A percentile compares a stretch with the other conserved stretches of the same genome.
Evolutionary conservation across 2,329 filamentous ascomycete genomes (phyloP).

Genomic region (Trichothecium roseum): DNA sequence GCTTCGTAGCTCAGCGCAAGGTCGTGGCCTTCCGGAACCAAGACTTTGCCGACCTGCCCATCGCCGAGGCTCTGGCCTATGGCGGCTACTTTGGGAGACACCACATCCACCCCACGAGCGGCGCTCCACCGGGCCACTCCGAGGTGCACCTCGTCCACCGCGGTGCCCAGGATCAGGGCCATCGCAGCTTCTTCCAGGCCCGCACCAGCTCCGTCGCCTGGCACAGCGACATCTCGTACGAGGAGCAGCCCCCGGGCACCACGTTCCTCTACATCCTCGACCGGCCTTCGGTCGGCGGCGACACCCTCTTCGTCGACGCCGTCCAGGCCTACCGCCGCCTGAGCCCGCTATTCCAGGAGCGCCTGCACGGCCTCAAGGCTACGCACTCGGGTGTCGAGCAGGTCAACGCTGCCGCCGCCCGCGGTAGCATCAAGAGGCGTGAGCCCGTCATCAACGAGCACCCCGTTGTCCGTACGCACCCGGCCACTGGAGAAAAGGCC

Average conservation of each 20-base stretch:
- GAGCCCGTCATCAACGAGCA: constrained; percentile 64
- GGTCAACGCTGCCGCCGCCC: constrained; percentile 54
- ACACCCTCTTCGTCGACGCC: constrained; percentile 74
- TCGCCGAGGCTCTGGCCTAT: constrained; percentile 57
- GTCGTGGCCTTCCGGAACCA: constrained; percentile 71
- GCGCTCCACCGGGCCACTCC: constrained; percentile 61
- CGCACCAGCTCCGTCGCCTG: constrained; percentile 75
- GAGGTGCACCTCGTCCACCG: constrained; percentile 74
- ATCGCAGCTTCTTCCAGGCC: constrained; percentile 49
- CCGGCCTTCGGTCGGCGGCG: constrained; percentile 66
- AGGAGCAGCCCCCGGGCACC: constrained; percentile 78
- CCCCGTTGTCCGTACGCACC: constrained; percentile 72
- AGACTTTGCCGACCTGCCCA: constrained; percentile 60
- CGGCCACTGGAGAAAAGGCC: constrained; percentile 73
- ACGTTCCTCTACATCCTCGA: constrained; percentile 88
- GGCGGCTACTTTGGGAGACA: constrained; percentile 70
- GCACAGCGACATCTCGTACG: constrained; percentile 85
- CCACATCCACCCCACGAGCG: constrained; percentile 73
- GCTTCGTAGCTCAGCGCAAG: constrained; percentile 66
- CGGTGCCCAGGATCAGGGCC: constrained; percentile 39
- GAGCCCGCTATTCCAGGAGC: constrained; percentile 66
- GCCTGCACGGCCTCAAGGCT: constrained; percentile 70
- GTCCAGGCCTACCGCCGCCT: constrained; percentile 74
- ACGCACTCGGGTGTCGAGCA: constrained; percentile 79
- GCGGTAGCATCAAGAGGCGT: constrained; percentile 61